A percentile compares a stretch with the other conserved stretches of the same genome.
These are phyloP conservation scores for Pseudogymnoascus sp. DNA, from an alignment of 2,329 filamentous ascomycete genomes.

Conservation along the genomic window DNA sequence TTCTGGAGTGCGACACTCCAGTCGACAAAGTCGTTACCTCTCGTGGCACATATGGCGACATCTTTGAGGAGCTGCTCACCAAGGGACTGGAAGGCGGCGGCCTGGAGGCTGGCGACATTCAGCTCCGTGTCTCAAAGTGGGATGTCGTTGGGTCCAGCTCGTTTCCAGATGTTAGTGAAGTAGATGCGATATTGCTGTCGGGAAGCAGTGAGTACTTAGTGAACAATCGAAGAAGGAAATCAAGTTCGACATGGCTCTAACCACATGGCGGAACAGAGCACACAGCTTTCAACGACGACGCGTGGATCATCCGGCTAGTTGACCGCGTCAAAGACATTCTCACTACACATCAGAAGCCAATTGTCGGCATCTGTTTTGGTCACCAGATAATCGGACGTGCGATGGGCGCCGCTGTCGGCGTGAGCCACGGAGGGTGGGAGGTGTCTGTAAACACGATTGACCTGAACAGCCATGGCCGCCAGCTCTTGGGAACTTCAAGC, in stretches of 20 bases:
- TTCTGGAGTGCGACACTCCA: conserved; percentile 1
- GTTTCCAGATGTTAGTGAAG: not conserved
- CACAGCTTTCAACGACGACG: conserved; percentile 63
- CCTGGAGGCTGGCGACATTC: not conserved
- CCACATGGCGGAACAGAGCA: conserved; percentile 52
- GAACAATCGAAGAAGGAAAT: not conserved
- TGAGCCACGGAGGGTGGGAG: conserved; percentile 69
- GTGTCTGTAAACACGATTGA: conserved; percentile 27
- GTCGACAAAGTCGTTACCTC: not conserved
- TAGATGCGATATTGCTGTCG: not conserved
- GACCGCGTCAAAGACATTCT: conserved; percentile 56
- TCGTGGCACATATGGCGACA: not conserved
- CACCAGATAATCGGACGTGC: conserved; percentile 78
- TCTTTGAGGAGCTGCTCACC: not conserved
- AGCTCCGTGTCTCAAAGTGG: not conserved
- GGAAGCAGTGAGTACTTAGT: not conserved
- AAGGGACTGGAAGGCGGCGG: not conserved
- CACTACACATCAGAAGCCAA: conserved; percentile 51
- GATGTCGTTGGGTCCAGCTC: not conserved
- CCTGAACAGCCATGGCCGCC: not conserved
- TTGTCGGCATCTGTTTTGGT: conserved; percentile 81
- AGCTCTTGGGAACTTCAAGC: not conserved
- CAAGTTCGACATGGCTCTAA: not conserved
- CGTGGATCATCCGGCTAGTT: conserved; percentile 70
- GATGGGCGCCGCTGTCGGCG: conserved; percentile 57